Evolutionary conservation across 164 flowering plant genomes (phyloP).

Genomic region (Hamamelis virginiana): DNA sequence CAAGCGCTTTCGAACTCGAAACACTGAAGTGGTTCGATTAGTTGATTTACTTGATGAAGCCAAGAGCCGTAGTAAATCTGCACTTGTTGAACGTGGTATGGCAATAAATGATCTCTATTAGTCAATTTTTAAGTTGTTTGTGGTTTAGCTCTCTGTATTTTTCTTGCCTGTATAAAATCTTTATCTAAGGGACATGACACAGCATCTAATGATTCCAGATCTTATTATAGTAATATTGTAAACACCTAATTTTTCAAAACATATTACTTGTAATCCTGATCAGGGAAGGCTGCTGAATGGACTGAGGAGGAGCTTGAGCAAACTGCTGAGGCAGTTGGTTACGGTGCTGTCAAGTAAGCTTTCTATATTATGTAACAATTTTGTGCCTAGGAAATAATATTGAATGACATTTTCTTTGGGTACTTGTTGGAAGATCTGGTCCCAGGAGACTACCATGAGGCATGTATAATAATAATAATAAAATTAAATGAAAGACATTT

Average conservation of each 20-base stretch:
- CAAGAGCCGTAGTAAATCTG: constrained; percentile 71
- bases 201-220: background rate
- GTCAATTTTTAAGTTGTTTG: background rate
- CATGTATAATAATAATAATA: background rate
- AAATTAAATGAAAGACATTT: background rate
- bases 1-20: constrained; percentile 85
- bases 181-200: no score
- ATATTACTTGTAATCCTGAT: constrained; percentile 5
- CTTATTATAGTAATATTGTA: background rate
- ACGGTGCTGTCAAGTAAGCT: constrained; percentile 98
- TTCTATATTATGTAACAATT: background rate
- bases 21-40: constrained; percentile 76
- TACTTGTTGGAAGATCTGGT: no score
- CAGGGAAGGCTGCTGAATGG: constrained; percentile 81
- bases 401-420: background rate
- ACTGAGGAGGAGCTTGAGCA: constrained; percentile 74
- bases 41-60: constrained; percentile 99
- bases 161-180: background rate
- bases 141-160: background rate
- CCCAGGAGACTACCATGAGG: background rate
- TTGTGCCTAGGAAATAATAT: background rate
- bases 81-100: constrained; percentile 72
- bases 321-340: constrained; percentile 93
- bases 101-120: background rate
- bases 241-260: background rate